phyloP scores from a whole-genome alignment of 2,329 filamentous ascomycete species.

The Chaetomium globosum region DNA sequence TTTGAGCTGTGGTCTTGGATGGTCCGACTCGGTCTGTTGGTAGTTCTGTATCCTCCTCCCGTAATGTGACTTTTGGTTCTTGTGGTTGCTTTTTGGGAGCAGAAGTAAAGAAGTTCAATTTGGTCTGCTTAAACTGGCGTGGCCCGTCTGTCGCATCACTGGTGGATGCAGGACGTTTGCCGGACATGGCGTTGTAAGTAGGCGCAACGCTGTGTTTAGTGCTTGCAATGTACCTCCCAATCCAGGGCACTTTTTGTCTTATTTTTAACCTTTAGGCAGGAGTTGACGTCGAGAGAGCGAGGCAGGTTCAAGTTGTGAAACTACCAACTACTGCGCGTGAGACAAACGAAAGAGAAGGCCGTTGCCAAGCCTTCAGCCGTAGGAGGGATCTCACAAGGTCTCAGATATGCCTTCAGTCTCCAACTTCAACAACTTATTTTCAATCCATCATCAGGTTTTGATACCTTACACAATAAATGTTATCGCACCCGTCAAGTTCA shows the following conservation, averaged over 20 bases:
- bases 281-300: not conserved
- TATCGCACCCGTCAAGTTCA: not conserved
- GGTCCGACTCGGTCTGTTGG: not conserved
- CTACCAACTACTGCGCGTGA: not conserved
- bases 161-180: slow-evolving; percentile 17
- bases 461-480: too few relatives aligned
- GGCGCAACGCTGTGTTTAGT: not conserved
- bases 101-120: slow-evolving; percentile 25
- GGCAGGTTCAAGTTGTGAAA: not conserved
- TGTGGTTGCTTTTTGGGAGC: not conserved
- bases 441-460: too few relatives aligned
- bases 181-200: slow-evolving; percentile 14
- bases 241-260: not conserved
- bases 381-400: not conserved
- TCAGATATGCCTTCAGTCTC: not conserved
- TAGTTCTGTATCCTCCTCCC: not conserved
- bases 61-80: not conserved
- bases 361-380: not conserved
- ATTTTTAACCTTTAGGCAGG: too few relatives aligned
- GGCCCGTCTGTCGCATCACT: not conserved
- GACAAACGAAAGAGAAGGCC: not conserved
- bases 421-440: too few relatives aligned
- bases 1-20: not conserved
- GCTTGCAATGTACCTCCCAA: not conserved
- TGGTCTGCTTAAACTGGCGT: slow-evolving; percentile 30